Base-by-base conservation (phyloP, 1,284 basidiomycete genomes). In the Puccinia novopanici region DNA sequence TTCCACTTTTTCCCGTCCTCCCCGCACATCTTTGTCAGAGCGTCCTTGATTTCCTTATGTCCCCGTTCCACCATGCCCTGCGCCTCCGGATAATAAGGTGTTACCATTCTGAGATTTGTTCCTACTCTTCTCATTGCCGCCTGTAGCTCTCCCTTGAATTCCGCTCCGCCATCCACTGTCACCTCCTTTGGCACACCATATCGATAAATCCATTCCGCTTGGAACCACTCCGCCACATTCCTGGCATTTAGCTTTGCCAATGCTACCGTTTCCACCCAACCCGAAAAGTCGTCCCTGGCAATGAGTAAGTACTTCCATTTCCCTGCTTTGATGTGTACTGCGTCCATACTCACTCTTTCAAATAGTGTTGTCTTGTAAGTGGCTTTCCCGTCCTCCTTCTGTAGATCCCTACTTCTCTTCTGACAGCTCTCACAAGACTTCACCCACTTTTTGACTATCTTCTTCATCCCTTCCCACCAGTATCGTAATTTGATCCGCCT, bases 221-320 rank as follows among this genome's bases (percentile, higher is more conserved):
- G 6, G 24, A 68, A 68, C 65, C 65, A 68, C 6, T 68, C 65
- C 45, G 65, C 8, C 40, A 68, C 52, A 19, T 54, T 34, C 61
- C 13, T 63, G 12, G 27, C 12, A 15, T n/a, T 63, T 34, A 63
- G 22, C 24, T 63, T 63, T 34, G 40, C 61, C 24, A 63, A 24
- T 8, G 30, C 61, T 10, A 63, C 61, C 30, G 40, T 63, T 63
- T 73, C 30, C 8, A 30, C 48, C 45, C 71, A 55, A 8, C 50
- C 71, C 19, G 71, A 73, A 27, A 73, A 55, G 37, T 73, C 71
- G 54, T 73, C 71, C 34, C 71, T 73, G 24, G 71, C 71, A 27
- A 73, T 37, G 6, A 73, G 27, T 27, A 57, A 6, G n/a, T 73
- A 55, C 48, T 73, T 57, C 48, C 48, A 73, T 55, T 52, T 54